Evolutionary conservation across 2,329 filamentous ascomycete species (phyloP), one percentile per base, ranked within the genome.

Genomic region (Paracoccidioides brasiliensis): DNA sequence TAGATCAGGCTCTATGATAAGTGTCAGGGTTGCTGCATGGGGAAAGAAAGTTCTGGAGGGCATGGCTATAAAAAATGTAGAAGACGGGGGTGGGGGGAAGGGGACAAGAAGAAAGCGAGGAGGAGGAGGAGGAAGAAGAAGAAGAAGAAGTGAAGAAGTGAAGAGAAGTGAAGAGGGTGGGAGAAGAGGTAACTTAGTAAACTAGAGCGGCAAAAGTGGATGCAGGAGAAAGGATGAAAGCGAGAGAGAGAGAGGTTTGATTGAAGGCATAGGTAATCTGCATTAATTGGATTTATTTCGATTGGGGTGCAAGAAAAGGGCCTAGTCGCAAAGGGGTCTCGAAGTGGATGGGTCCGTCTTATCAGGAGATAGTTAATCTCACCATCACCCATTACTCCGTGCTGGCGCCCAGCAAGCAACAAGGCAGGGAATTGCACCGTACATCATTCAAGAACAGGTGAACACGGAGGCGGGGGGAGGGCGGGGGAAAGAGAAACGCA

Each of bases 121-220:
- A 55, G 37, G 43, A 56, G 52, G 52, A 55, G 56, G 57, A 55
- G 52, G 55, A 55, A 53, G 58, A 44, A 42, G 50, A 57, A 48
- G 49, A 52, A 61, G 59, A 57, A 55, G 53, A 56, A 57, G 41
- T 59, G 53, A n/a, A 37, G 55, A 22, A 37, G 14, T 8, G 45
- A 35, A 6, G 5, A n/a, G 3, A 14, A 35, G 15, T 22, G 15
- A 44, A 28, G n/a, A 44, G 9, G n/a, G n/a, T n/a, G 12, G 15
- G 51, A 55, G 12, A 46, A 53, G 38, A 40, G 54, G 50, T 55
- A 51, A 46, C 38, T 57, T 33, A 38, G 41, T 22, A 46, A n/a
- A n/a, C n/a, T n/a, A 5, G 44, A 32, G 32, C n/a, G 4, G 33
- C 28, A 49, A 10, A 9, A n/a, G 12, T 49, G n/a, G 4, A 22